Base-by-base conservation (phyloP, 352 stramenopile genomes). In the Globisporangium orthogonon region DNA sequence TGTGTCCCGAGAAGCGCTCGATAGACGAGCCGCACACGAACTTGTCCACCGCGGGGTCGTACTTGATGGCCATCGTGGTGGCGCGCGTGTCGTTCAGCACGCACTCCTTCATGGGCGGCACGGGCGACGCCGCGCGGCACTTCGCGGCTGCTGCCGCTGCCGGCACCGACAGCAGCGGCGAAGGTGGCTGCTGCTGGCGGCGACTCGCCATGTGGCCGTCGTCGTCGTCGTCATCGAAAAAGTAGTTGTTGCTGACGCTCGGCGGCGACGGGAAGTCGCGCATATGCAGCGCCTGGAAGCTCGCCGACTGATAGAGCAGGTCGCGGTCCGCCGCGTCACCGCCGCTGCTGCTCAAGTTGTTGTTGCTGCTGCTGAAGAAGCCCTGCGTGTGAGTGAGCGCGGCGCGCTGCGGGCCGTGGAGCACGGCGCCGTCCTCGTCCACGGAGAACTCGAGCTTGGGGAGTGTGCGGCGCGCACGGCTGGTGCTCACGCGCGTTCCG, bases 1-100 rank as follows among this genome's bases (percentile, higher is more conserved):
- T 95, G 70, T 97, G 89, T 30, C 88, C 85, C 43, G 87, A 96
- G 70, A 97, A 97, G 5, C 86, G 71, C 65, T 97, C 89, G 58
- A 94, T 90, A 5, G 79, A 91, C 58, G 83, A 90, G 5, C 83
- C 83, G 60, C 83, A 94, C 2, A 94, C 81, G 53, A 90, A 94
- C 54, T 89, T 90, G 1, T 70, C 71, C 46, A 88, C 65, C 0
- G 47, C 18, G 17, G 62, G 61, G 50, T 91, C 79, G 60, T 83
- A 93, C 61, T 90, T 89, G 44, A 93, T 67, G 33, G 78, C 81
- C 28, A 93, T 60, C 13, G 83, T 89, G 41, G 79, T 93, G 4
- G 83, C 83, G 28, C 83, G 73, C 31, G 83, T 88, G 58, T 93
- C 83, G 58, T 94, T 91, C 23, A 94, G 62, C 40, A 94, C 77